Conservation (phyloP, 2,329 filamentous ascomycete genomes). For the Colletotrichum orchidophilum region DNA sequence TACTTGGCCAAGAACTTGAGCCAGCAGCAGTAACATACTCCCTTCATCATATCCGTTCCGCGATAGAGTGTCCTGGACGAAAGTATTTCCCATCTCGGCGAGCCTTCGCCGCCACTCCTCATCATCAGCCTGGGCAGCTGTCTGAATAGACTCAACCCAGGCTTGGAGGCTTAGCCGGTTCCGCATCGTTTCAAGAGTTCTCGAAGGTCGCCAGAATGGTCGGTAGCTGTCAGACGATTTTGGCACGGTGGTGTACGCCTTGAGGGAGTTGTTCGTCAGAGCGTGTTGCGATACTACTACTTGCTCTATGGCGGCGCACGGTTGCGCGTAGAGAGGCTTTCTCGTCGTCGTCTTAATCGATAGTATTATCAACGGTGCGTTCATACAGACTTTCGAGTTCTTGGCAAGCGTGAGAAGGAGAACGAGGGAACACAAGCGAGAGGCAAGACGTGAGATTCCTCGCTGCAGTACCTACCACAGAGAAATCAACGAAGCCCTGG, state of each 20-base stretch:
- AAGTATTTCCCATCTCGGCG: neutral
- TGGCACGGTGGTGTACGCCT: neutral
- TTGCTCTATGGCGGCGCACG: neutral
- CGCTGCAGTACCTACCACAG: neutral
- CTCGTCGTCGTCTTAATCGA: neutral
- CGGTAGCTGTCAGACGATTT: neutral
- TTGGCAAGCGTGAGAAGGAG: neutral
- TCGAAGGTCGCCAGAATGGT: neutral
- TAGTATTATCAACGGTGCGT: neutral
- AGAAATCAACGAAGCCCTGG: neutral
- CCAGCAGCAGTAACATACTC: constrained; percentile 10
- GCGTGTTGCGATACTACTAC: neutral
- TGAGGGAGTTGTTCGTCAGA: neutral
- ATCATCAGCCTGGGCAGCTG: neutral
- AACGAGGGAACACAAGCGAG: neutral
- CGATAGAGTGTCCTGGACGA: constrained; percentile 5
- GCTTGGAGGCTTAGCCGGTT: constrained; percentile 22
- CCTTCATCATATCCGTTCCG: constrained; percentile 28
- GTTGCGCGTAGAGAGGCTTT: neutral
- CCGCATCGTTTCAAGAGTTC: constrained; percentile 1
- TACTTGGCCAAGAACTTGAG: neutral
- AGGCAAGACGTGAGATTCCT: neutral
- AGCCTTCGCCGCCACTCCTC: constrained; percentile 18
- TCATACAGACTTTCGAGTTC: neutral
- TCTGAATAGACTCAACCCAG: constrained; percentile 21